Percentiles rank a stretch among this genome's conserved stretches.
Conservation (phyloP, 257 asterid genomes). For the Nicotiana undulata region DNA sequence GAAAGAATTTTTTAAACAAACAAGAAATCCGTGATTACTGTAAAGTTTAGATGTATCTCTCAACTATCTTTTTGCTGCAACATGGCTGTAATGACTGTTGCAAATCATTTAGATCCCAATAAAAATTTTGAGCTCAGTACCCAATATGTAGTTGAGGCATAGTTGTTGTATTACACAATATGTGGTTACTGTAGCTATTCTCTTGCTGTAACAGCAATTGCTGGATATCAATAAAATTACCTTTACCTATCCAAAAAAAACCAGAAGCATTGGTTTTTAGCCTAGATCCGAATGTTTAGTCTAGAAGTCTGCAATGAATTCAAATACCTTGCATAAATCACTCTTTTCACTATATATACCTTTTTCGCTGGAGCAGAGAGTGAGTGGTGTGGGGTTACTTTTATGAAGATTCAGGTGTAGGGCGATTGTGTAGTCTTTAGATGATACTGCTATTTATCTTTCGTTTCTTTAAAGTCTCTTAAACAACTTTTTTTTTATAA, state of each 20-base stretch:
- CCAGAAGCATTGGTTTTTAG: not conserved
- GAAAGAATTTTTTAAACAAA: not conserved
- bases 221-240: not conserved
- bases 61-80: not conserved
- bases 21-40: not conserved
- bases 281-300: not conserved
- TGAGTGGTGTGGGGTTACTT: not conserved
- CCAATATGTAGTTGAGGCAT: not conserved
- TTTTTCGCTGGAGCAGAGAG: not conserved
- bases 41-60: not conserved
- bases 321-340: not conserved
- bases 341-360: not conserved
- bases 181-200: not conserved
- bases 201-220: not conserved
- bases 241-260: not conserved
- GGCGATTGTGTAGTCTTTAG: not conserved
- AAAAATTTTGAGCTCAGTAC: not conserved
- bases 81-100: not conserved
- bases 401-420: not conserved
- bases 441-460: not conserved
- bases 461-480: slow-evolving; percentile 5
- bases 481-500: not conserved
- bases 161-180: not conserved
- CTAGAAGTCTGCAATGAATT: not conserved
- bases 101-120: not conserved